Conservation (phyloP, 495 filamentous ascomycete species). For the Penicillium parvum region DNA sequence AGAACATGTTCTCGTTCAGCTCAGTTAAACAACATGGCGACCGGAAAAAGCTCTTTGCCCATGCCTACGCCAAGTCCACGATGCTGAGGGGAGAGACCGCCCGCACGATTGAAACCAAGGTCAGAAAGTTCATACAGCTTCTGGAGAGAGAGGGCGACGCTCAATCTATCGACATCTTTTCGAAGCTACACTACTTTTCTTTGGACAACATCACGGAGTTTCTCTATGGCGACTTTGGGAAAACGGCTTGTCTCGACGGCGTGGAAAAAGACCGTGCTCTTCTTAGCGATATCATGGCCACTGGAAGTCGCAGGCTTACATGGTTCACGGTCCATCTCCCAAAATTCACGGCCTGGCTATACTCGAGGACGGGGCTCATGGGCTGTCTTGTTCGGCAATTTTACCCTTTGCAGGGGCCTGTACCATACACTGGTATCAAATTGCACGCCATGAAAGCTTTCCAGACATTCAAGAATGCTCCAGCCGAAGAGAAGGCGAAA, state of each 20-base stretch:
- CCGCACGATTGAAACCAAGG: slow-evolving; percentile 25
- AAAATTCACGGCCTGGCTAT: slow-evolving; percentile 30
- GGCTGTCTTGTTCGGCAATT: slow-evolving; percentile 19
- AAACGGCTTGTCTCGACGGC: slow-evolving; percentile 20
- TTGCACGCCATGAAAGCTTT: slow-evolving; percentile 1
- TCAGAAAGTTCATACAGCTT: slow-evolving; percentile 24
- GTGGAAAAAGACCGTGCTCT: slow-evolving; percentile 20
- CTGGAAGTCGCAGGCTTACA: slow-evolving; percentile 24
- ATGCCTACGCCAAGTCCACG: slow-evolving; percentile 35
- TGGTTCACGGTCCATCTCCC: slow-evolving; percentile 36
- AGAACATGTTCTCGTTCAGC: slow-evolving; percentile 35
- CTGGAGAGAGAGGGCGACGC: slow-evolving; percentile 20
- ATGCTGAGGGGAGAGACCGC: slow-evolving; percentile 13
- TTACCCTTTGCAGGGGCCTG: slow-evolving; percentile 30
- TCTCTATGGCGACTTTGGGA: slow-evolving; percentile 19
- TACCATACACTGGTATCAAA: slow-evolving; percentile 32
- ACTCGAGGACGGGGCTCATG: slow-evolving; percentile 20
- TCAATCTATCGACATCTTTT: slow-evolving; percentile 27
- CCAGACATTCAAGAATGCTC: not conserved
- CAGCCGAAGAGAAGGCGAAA: slow-evolving; percentile 2
- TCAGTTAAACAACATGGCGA: slow-evolving; percentile 26
- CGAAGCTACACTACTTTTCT: slow-evolving; percentile 37
- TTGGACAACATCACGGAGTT: slow-evolving; percentile 36
- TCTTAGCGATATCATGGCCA: slow-evolving; percentile 30
- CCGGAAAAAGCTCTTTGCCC: slow-evolving; percentile 37